phyloP scores from a whole-genome alignment of 768 basidiomycete species.

The Lentinula sp. region DNA sequence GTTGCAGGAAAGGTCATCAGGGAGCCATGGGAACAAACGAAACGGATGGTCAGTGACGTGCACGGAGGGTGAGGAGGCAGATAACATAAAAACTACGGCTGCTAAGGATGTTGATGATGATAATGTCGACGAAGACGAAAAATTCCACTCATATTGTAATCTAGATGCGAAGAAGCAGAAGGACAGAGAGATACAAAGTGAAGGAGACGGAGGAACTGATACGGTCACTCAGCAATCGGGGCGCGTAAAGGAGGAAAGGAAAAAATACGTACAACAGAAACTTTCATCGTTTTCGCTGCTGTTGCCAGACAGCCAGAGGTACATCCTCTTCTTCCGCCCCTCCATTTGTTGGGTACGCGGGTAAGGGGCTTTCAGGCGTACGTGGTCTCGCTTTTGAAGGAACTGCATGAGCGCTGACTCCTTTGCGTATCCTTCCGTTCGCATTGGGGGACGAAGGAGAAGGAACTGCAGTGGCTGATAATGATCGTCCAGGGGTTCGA shows the following conservation, averaged over 20 bases:
- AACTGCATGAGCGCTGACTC: conserved; percentile 58
- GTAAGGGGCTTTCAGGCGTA: conserved; percentile 29
- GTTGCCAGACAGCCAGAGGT: conserved; percentile 75
- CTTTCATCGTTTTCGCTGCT: conserved; percentile 55
- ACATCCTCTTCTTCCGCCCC: conserved; percentile 70
- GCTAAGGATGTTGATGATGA: not conserved
- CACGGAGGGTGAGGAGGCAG: not conserved
- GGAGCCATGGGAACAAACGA: not conserved
- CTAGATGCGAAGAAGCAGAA: conserved; percentile 13
- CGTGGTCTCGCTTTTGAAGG: conserved; percentile 32
- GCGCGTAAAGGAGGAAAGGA: conserved; percentile 5
- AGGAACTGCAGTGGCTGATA: conserved; percentile 58
- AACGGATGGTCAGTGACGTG: not conserved
- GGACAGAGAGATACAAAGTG: not conserved
- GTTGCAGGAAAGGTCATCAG: not conserved
- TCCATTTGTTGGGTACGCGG: conserved; percentile 18
- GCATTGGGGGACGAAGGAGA: conserved; percentile 20
- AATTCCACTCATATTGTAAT: conserved; percentile 17
- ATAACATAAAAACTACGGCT: not conserved
- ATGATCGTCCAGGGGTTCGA: conserved; percentile 57
- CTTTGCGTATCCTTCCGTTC: conserved; percentile 54
- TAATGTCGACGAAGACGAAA: not conserved
- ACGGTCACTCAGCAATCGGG: not conserved
- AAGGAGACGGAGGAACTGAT: not conserved
- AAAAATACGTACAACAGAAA: conserved; percentile 7